A percentile compares a stretch with the other conserved stretches of the same genome.
phyloP scores from a whole-genome alignment of 2,329 filamentous ascomycete species.

The Diaporthe sp. region DNA sequence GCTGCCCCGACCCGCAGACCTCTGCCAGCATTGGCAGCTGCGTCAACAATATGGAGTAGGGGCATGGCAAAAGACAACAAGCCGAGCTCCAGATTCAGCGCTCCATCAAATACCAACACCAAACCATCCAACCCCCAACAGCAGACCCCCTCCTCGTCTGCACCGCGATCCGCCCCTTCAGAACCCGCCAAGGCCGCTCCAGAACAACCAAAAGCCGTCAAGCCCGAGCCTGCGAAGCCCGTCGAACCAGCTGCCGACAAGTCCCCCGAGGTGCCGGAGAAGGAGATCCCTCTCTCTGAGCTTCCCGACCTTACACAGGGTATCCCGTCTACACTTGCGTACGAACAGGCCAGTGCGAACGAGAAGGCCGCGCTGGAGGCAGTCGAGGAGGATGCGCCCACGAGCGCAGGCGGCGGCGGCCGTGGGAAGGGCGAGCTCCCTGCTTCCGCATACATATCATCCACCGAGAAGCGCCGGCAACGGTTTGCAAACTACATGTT shows the following conservation, averaged over 20 bases:
- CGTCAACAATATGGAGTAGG: conserved; percentile 56
- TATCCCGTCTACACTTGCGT: conserved; percentile 90
- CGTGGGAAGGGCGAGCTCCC: conserved; percentile 77
- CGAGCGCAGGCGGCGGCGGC: conserved; percentile 61
- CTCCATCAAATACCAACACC: conserved; percentile 37
- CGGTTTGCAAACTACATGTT: conserved; percentile 83
- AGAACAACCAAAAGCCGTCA: conserved; percentile 38
- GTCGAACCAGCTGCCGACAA: conserved; percentile 34
- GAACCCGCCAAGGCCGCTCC: conserved; percentile 18
- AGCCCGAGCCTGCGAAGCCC: conserved; percentile 29
- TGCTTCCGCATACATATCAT: conserved; percentile 89
- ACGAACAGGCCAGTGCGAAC: conserved; percentile 73
- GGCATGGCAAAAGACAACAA: conserved; percentile 59
- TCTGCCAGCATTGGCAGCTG: conserved; percentile 41
- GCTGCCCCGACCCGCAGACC: conserved; percentile 48
- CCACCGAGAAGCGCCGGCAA: conserved; percentile 85
- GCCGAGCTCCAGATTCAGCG: conserved; percentile 44
- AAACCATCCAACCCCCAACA: conserved; percentile 32
- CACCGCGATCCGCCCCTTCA: conserved; percentile 23
- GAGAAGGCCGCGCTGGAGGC: conserved; percentile 53
- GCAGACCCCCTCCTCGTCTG: conserved; percentile 36
- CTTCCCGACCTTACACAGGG: conserved; percentile 94
- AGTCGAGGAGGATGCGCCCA: conserved; percentile 54
- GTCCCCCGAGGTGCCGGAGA: conserved; percentile 52
- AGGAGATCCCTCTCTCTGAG: conserved; percentile 70